Base-by-base conservation (phyloP, 768 basidiomycete species). In the Paxillus involutus region DNA sequence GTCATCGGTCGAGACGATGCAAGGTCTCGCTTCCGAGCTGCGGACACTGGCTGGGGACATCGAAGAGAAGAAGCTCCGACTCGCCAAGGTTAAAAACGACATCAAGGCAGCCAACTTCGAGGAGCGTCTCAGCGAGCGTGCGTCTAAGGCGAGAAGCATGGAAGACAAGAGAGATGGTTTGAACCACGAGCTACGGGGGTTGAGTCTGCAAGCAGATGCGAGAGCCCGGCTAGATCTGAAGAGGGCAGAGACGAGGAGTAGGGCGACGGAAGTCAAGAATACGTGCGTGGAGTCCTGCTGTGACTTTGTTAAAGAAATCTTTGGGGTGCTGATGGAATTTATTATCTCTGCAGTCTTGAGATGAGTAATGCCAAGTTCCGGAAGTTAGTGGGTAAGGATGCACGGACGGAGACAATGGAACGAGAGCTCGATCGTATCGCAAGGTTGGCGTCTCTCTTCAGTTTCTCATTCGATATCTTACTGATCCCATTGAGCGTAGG, bases 161-260 rank as follows among this genome's bases (percentile, higher is more conserved):
- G 92, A 98, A 55, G 83, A 83, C 35, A 78, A 76, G 44, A 76
- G 88, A 47, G 92, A 95, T 16, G 66, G 68, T 17, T 72, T 96
- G 55, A 90, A 86, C 51, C 59, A 69, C 0, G 95, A 97, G 56
- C 76, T 94, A 40, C 77, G 82, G 32, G 72, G 77, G 2, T 71
- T 97, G 60, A 92, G 84, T 60, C 62, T 82, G 43, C 94, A 98
- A 66, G 87, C 91, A 0, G 89, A 94, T 50, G 76, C 83, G 1
- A 77, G 96, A 42, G 92, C 94, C 2, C 87, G 83, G 61, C 68
- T 98, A 49, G 83, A 88, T 39, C 63, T 96, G 57, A 89, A 91
- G 64, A 76, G 85, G 55, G 75, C 74, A 1, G 91, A 94, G 58
- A 67, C 85, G 42, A 82, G 78, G 66, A 77, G 72, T 51, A 91